phyloP scores from a whole-genome alignment of 306 rosid species.

The Malus fusca region DNA sequence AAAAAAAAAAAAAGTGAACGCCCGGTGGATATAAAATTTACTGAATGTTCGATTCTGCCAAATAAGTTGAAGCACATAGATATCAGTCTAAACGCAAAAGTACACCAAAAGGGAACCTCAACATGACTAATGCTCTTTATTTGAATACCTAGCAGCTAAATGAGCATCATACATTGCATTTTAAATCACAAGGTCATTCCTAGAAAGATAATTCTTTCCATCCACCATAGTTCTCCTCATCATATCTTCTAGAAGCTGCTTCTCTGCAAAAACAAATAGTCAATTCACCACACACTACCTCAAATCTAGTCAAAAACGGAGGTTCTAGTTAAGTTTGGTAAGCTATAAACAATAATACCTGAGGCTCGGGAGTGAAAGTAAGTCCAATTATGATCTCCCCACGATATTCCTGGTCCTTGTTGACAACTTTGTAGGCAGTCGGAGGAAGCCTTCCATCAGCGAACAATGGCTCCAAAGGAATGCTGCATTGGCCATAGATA shows the following conservation, averaged over 20 bases:
- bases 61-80: background rate
- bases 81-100: background rate
- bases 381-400: slow-evolving; percentile 56
- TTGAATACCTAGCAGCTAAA: background rate
- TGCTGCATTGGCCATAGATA: slow-evolving; percentile 25
- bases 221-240: slow-evolving; percentile 45
- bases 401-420: slow-evolving; percentile 26
- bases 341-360: background rate
- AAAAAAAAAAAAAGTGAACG: too few relatives aligned
- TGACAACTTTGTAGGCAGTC: slow-evolving; percentile 48
- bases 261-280: background rate
- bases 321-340: background rate
- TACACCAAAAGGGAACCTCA: background rate
- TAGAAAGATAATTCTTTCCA: slow-evolving; percentile 49
- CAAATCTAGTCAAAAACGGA: background rate
- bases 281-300: background rate
- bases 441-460: slow-evolving; percentile 42
- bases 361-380: slow-evolving; percentile 31
- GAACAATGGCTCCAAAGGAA: slow-evolving; percentile 43
- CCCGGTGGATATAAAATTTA: background rate
- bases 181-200: background rate
- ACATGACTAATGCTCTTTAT: background rate
- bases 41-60: background rate
- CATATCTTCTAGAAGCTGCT: background rate
- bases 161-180: background rate